These are phyloP conservation scores for Dissophora globulifera DNA, from an alignment of 192 early-diverging fungal species.

Conservation along the genomic window DNA sequence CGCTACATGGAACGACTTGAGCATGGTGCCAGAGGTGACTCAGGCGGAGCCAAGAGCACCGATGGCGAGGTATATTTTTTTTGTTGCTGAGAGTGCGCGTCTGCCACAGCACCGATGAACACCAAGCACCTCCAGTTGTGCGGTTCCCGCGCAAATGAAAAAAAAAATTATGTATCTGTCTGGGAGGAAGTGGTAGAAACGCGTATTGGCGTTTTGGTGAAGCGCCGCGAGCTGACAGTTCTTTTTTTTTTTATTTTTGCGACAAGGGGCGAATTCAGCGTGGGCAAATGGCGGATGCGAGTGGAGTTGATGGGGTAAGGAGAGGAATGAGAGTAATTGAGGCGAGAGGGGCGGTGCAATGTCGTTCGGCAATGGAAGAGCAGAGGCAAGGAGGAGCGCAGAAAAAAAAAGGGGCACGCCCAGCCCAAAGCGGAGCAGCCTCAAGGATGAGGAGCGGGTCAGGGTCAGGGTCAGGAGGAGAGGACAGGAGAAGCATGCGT, in stretches of 20 bases:
- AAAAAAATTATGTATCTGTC: no score
- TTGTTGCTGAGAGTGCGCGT: no score
- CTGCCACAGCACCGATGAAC: no score
- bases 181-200: no score
- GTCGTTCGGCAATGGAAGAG: neutral
- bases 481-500: neutral
- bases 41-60: no score
- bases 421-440: constrained; percentile 7
- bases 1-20: constrained; percentile 46
- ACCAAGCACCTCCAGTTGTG: no score
- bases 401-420: neutral
- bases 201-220: no score
- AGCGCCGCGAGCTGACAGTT: no score
- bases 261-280: neutral
- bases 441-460: neutral
- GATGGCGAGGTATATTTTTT: no score
- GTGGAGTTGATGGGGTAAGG: constrained; percentile 1
- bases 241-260: no score
- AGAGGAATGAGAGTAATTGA: neutral
- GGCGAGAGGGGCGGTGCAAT: neutral
- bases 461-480: constrained; percentile 19
- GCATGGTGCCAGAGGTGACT: constrained; percentile 17
- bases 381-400: neutral
- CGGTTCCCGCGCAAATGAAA: no score
- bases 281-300: neutral